Conservation (phyloP, 495 filamentous ascomycete species). For the Penicillium ucsense region DNA sequence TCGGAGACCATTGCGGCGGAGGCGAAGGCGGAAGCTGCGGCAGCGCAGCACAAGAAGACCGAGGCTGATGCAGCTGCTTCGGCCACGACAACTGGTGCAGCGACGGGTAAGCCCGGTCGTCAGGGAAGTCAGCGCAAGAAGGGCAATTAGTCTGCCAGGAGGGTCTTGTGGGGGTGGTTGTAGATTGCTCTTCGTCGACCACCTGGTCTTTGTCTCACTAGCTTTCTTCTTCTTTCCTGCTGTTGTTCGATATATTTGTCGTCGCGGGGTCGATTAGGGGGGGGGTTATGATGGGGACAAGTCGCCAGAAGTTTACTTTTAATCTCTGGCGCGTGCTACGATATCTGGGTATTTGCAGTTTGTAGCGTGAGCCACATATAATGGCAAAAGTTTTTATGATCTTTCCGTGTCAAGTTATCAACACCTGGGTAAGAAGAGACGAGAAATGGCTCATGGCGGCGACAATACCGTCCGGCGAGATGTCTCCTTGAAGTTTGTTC, state of each 20-base stretch:
- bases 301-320: no score
- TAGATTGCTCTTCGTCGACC: no score
- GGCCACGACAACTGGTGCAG: conserved; percentile 4
- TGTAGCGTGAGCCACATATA: no score
- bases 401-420: no score
- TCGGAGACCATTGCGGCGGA: conserved; percentile 45
- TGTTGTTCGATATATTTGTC: neutral
- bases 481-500: conserved; percentile 3
- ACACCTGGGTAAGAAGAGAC: neutral
- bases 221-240: neutral
- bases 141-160: conserved; percentile 4
- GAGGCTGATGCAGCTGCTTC: conserved; percentile 17
- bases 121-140: conserved; percentile 19
- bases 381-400: no score
- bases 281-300: no score
- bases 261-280: no score
- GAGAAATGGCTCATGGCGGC: no score
- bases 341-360: no score
- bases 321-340: no score
- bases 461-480: neutral
- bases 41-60: conserved; percentile 37
- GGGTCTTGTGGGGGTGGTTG: no score
- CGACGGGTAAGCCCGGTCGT: conserved; percentile 10
- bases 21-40: conserved; percentile 53
- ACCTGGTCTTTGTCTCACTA: neutral